Evolutionary conservation across 169 alveolate genomes (phyloP), one percentile per base, ranked within the genome.

Genomic region (Blepharisma undulans): DNA sequence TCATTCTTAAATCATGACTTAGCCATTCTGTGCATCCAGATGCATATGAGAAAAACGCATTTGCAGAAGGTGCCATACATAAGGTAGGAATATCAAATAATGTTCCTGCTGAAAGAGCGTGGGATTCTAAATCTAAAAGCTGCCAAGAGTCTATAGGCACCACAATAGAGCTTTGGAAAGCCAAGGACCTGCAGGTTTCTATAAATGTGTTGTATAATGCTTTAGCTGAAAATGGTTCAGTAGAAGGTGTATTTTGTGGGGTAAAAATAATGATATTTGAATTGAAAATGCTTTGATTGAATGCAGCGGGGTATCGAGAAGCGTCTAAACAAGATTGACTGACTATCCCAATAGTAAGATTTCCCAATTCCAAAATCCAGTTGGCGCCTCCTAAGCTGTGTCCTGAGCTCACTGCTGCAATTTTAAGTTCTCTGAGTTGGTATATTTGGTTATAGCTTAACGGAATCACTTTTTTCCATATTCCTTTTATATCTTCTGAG

Each of bases 71-170:
- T 16, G 78, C 22, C 89, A 82, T 82, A 30, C 89, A 82, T 2
- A 82, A 3, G 6, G 77, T 60, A 32, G 29, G 89, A 82, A 82
- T 34, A 59, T 82, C 60, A 60, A 82, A 82, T 21, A 22, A 18
- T 21, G 89, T 22, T 36, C 78, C 89, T 21, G 89, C 89, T n/a
- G 77, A 34, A 22, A 82, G n/a, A 1, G 36, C 77, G 29, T 32
- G 76, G 36, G 78, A 48, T 59, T 82, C 89, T 5, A 82, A 33
- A 78, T 82, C 89, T 48, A 82, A 30, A 30, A 82, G 72, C n/a
- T 82, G 89, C 89, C 89, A 82, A n/a, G 89, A 82, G n/a, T 82
- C 76, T 22, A 82, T 30, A 25, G 89, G 89, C 33, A 82, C 48
- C 34, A 82, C 27, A 19, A 82, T 48, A 33, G 33, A 25, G 34